Evolutionary conservation across 2,329 filamentous ascomycete genomes (phyloP).

Genomic region (Colletotrichum filicis): DNA sequence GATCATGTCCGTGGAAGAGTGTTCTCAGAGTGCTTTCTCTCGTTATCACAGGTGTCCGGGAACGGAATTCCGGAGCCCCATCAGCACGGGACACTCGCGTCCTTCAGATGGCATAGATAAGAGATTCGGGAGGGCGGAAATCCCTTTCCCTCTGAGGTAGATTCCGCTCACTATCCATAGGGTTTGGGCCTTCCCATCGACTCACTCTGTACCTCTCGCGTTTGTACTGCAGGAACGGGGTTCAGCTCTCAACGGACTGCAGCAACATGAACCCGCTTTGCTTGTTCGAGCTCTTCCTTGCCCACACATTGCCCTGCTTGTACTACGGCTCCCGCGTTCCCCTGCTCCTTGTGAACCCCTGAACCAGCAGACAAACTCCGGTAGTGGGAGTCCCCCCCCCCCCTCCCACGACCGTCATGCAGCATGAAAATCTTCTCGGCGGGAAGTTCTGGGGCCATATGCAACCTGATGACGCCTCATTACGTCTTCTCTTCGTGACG

Average conservation of each 20-base stretch:
- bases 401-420: background rate
- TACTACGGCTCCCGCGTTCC: background rate
- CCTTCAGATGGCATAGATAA: too few relatives aligned
- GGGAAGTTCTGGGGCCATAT: background rate
- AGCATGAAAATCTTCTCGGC: background rate
- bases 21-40: too few relatives aligned
- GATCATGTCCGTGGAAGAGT: too few relatives aligned
- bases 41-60: too few relatives aligned
- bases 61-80: too few relatives aligned
- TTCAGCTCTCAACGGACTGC: background rate
- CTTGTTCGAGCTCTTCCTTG: background rate
- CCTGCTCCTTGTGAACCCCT: background rate
- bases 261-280: background rate
- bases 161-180: too few relatives aligned
- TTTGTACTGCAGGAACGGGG: too few relatives aligned
- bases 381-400: background rate
- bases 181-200: too few relatives aligned
- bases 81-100: too few relatives aligned
- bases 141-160: too few relatives aligned
- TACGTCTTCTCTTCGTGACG: background rate
- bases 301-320: background rate
- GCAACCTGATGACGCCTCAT: background rate
- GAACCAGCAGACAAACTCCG: background rate
- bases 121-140: too few relatives aligned
- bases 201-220: too few relatives aligned